Base-by-base conservation (phyloP, 2,329 filamentous ascomycete species). In the Myriangium duriaei region DNA sequence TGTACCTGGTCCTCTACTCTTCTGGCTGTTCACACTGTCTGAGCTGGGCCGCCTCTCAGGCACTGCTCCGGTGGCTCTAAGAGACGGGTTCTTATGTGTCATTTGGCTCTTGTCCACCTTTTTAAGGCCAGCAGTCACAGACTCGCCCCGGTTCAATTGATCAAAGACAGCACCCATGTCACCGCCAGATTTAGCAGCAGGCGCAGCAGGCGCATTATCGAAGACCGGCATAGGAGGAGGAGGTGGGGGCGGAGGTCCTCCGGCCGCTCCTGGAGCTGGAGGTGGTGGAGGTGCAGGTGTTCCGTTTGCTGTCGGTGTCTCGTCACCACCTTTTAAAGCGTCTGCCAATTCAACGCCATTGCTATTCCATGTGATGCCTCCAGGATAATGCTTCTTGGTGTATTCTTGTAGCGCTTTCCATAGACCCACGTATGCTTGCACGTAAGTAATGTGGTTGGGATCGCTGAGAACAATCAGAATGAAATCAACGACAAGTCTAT, bases 31-130 rank as follows among this genome's bases (percentile, higher is more conserved):
- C 26, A 64, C 54, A 5, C 69, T 68, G 10, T 62, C 58, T 29
- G 67, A 65, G 42, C 68, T 69, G 14, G 67, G 63, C 38, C 68
- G 69, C 41, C 71, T 63, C 41, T 68, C 68, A 1, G 81, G 69
- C 3, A 88, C 83, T 2, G 74, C 71, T 10, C 82, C 81, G 43
- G 68, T 68, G 15, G 82, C 73, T 45, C 91, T 79, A 41, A 98
- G 68, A 7, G 78, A 75, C 11, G 91, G 91, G 62, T 98, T 98
- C 68, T 96, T 96, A 64, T 98, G 91, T 43, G 91, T 98, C 88
- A 95, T 95, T 60, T 96, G 72, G 38, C 82, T 91, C 55, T 79
- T 81, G 63, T 95, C 88, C 34, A 98, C 91, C 67, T 95, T 98
- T 48, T 82, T 81, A 24, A 98, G 70, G 19, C 82, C 79, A 47